Base-by-base conservation (phyloP, 768 basidiomycete species). In the Tricholoma matsutake region DNA sequence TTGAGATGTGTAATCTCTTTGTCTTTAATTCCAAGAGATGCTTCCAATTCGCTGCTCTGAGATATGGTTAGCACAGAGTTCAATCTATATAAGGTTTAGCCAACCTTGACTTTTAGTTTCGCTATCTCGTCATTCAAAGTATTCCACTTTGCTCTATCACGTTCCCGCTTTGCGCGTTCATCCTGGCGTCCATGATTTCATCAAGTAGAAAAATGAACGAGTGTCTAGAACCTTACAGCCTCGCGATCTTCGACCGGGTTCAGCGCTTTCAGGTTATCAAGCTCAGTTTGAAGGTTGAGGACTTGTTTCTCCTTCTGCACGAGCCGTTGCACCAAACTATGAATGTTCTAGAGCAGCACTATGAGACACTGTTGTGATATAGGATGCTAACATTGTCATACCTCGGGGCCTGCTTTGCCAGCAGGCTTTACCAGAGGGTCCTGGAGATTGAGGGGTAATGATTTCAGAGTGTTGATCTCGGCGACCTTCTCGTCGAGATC, bases 281-380 rank as follows among this genome's bases (percentile, higher is more conserved):
- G 73, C 67, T 94, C 89, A 3, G 81, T 80, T 68, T 88, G 87
- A 1, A 96, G 79, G 58, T 87, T 85, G 2, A 85, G 69, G 1
- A 93, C 90, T 71, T 94, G 86, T 67, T 90, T 92, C 76, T 97
- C 94, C 71, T 94, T 94, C 70, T 87, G 83, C 3, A 89, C 83
- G 14, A 96, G 78, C 9, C 91, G 85, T 67, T 93, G 91, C 8
- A 94, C 84, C 18, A 96, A 69, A 1, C 90, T 91, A 63, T 86
- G 82, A 59, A 89, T 81, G 63, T 82, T 86, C 83, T 89, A 74
- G 49, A 59, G 51, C 4, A 35, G 10, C 31, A 9, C 56, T 55
- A 22, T 63, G 64, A 54, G 32, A 51, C 2, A 29, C 4, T 8
- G 29, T 31, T 18, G 41, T 56, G n/a, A 49, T 53, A n/a, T 13